Conservation (phyloP, 1,284 basidiomycete genomes). For the Tilletia setariae region DNA sequence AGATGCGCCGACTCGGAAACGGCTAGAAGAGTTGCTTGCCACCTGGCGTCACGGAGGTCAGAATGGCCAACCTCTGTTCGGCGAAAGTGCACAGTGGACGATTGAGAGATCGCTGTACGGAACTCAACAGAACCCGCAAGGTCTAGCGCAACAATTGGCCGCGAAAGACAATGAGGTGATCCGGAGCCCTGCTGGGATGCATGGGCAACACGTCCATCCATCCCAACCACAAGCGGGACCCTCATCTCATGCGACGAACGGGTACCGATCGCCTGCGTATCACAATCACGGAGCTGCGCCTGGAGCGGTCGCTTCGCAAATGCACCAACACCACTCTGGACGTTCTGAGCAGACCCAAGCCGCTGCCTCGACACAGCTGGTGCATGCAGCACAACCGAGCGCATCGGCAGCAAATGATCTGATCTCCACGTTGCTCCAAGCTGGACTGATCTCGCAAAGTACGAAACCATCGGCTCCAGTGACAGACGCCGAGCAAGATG, state of each 20-base stretch:
- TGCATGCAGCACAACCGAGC: too few species aligned
- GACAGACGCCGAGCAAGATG: constrained; percentile 57
- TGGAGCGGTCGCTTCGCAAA: too few species aligned
- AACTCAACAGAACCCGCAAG: constrained; percentile 8
- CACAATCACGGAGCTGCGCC: too few species aligned
- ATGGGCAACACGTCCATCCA: neutral
- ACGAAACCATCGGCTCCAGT: constrained; percentile 38
- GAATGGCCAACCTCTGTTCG: constrained; percentile 40
- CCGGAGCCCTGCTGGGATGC: neutral
- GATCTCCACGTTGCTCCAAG: constrained; percentile 44
- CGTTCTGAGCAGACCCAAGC: too few species aligned
- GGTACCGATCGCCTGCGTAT: too few species aligned
- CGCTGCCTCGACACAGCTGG: too few species aligned
- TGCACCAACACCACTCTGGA: too few species aligned
- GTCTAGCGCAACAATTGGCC: neutral
- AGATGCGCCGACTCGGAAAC: constrained; percentile 45
- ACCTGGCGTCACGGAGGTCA: constrained; percentile 49
- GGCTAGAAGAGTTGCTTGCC: constrained; percentile 50
- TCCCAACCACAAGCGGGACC: too few species aligned
- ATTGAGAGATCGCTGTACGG: constrained; percentile 44
- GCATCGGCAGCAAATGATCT: constrained; percentile 23
- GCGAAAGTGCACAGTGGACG: constrained; percentile 41
- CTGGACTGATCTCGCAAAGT: constrained; percentile 42
- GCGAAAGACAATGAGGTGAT: constrained; percentile 1
- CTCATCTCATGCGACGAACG: too few species aligned